Evolutionary conservation across 2,329 filamentous ascomycete genomes (phyloP).

Genomic region (Colletotrichum musicola): DNA sequence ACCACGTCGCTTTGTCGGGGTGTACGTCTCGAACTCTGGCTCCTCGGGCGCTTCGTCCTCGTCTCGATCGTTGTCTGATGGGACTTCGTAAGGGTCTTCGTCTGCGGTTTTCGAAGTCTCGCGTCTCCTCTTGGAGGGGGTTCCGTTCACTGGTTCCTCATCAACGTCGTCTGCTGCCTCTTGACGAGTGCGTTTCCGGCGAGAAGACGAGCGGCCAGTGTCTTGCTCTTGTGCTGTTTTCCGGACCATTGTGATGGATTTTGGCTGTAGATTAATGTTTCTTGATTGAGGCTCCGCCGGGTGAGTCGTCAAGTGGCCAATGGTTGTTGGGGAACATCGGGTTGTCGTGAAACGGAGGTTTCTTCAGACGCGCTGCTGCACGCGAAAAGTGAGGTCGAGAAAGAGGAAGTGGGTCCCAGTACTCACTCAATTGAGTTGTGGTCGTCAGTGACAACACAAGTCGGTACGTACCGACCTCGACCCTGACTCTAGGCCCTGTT

Average conservation of each 20-base stretch:
- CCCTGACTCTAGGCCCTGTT: too few relatives aligned
- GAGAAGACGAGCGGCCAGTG: conserved; percentile 17
- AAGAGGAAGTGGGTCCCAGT: conserved; percentile 13
- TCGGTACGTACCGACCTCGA: too few relatives aligned
- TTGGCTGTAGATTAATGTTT: background rate
- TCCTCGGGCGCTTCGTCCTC: conserved; percentile 23
- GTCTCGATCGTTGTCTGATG: conserved; percentile 20
- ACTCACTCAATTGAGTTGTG: conserved; percentile 17
- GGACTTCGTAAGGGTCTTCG: conserved; percentile 33
- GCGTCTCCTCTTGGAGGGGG: conserved; percentile 50
- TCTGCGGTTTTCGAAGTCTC: conserved; percentile 43
- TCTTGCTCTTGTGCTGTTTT: conserved; percentile 5
- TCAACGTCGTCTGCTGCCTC: conserved; percentile 42
- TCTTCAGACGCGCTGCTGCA: conserved; percentile 25
- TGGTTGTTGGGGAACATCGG: background rate
- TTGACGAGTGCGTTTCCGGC: conserved; percentile 42
- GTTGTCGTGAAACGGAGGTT: background rate
- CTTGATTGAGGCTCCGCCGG: background rate
- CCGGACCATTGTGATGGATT: conserved; percentile 2
- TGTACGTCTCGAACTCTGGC: conserved; percentile 46
- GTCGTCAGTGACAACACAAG: too few relatives aligned
- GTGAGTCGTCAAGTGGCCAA: background rate
- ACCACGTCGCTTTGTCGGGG: conserved; percentile 51
- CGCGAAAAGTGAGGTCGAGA: conserved; percentile 34
- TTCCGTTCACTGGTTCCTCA: conserved; percentile 45